Percentiles rank a stretch among this genome's conserved stretches.
These are phyloP conservation scores for Medicago truncatula DNA, from an alignment of 306 rosid genomes.

Conservation along the genomic window DNA sequence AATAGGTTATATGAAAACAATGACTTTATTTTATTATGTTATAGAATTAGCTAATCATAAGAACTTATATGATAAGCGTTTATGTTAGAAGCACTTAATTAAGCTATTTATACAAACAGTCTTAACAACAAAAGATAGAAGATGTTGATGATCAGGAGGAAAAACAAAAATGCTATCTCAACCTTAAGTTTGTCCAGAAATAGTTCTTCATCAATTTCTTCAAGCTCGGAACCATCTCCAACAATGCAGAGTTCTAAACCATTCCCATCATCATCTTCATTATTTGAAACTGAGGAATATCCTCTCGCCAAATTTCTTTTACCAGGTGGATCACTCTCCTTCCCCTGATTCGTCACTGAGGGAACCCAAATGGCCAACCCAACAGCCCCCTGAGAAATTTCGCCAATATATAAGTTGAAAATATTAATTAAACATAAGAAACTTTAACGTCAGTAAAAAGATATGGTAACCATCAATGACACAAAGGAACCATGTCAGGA, in stretches of 20 bases:
- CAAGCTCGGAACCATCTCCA: constrained; percentile 55
- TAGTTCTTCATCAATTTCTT: constrained; percentile 63
- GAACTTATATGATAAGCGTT: neutral
- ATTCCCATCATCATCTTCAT: constrained; percentile 58
- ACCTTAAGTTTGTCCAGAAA: constrained; percentile 86
- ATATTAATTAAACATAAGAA: constrained; percentile 29
- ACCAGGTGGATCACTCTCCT: constrained; percentile 72
- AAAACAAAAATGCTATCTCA: constrained; percentile 30
- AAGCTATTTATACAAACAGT: neutral
- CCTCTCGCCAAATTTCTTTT: constrained; percentile 61
- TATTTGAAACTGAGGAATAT: constrained; percentile 65
- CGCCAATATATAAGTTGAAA: constrained; percentile 20
- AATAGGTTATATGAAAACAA: neutral
- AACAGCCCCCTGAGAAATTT: constrained; percentile 84
- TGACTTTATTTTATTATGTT: neutral
- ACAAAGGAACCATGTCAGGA: no score
- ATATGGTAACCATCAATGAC: neutral
- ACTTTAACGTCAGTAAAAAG: neutral
- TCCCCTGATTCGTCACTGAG: constrained; percentile 78
- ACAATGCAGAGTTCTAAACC: constrained; percentile 70
- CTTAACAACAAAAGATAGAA: constrained; percentile 26
- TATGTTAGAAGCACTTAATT: neutral
- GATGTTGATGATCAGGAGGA: constrained; percentile 17
- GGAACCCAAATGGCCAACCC: constrained; percentile 99
- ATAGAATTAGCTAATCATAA: neutral